These are phyloP conservation scores for Quercus glauca DNA, from an alignment of 306 rosid species.

Conservation along the genomic window DNA sequence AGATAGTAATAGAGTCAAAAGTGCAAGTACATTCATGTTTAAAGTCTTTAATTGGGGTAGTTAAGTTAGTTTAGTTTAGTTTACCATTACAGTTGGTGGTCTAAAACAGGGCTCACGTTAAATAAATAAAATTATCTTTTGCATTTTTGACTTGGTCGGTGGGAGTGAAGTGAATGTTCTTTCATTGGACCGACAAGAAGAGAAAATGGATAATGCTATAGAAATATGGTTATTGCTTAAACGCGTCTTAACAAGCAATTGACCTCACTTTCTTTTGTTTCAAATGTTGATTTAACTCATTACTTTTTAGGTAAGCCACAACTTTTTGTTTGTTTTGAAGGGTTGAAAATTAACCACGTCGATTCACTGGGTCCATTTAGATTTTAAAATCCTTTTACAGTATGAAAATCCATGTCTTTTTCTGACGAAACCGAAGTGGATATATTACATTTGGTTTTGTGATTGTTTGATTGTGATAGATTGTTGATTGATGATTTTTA, in stretches of 20 bases:
- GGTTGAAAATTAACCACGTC: not conserved
- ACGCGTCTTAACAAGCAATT: not conserved
- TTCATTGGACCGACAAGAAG: constrained; percentile 16
- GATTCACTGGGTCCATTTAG: not conserved
- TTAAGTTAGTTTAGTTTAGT: constrained; percentile 19
- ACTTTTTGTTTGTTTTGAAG: constrained; percentile 15
- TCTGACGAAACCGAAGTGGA: not conserved
- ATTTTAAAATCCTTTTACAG: not conserved
- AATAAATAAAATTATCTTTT: too few species aligned
- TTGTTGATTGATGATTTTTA: not conserved
- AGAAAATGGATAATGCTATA: constrained; percentile 1
- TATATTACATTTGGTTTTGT: not conserved
- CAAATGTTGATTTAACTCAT: not conserved
- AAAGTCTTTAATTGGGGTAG: not conserved
- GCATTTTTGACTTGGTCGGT: not conserved
- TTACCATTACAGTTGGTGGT: constrained; percentile 2
- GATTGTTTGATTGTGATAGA: not conserved
- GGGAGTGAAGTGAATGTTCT: not conserved
- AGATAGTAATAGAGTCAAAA: not conserved
- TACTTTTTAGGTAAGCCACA: not conserved
- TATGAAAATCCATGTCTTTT: not conserved
- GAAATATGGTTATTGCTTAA: not conserved
- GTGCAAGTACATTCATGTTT: not conserved
- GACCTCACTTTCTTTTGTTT: not conserved
- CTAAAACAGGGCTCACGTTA: not conserved